These are phyloP conservation scores for Zygoascus sp. DNA, from an alignment of 1,139 yeast species.

Conservation along the genomic window DNA sequence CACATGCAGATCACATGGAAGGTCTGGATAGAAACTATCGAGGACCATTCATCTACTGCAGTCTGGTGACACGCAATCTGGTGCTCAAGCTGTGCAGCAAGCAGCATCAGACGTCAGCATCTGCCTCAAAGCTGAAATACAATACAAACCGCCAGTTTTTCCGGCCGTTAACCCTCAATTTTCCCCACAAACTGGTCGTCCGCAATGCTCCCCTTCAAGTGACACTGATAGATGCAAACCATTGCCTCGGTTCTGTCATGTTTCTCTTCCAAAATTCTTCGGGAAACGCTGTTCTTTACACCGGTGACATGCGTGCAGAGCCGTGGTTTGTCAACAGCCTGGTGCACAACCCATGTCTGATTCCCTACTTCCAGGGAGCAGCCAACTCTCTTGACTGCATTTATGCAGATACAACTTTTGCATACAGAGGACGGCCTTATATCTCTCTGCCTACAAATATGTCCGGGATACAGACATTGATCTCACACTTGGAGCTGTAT, in stretches of 20 bases:
- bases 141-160: slow-evolving; percentile 17
- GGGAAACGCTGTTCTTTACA: slow-evolving; percentile 41
- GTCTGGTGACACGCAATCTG: slow-evolving; percentile 41
- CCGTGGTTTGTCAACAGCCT: slow-evolving; percentile 47
- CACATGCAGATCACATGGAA: slow-evolving; percentile 52
- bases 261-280: slow-evolving; percentile 42
- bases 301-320: slow-evolving; percentile 62
- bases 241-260: slow-evolving; percentile 63
- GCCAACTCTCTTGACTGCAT: slow-evolving; percentile 40
- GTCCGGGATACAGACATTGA: slow-evolving; percentile 41
- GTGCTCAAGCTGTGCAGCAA: slow-evolving; percentile 17
- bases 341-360: slow-evolving; percentile 39
- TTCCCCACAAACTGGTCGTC: slow-evolving; percentile 29
- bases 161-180: slow-evolving; percentile 28
- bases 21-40: slow-evolving; percentile 46
- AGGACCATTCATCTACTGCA: slow-evolving; percentile 47
- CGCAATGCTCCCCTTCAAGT: slow-evolving; percentile 24
- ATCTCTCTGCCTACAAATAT: slow-evolving; percentile 43
- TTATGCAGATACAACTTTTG: slow-evolving; percentile 57
- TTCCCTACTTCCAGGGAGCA: slow-evolving; percentile 42
- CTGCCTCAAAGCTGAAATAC: no score
- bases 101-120: no score
- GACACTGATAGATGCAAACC: slow-evolving; percentile 43
- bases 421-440: slow-evolving; percentile 48
- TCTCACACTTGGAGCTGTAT: slow-evolving; percentile 39